Base-by-base conservation (phyloP, 768 basidiomycete species). In the Mycena haematopus region DNA sequence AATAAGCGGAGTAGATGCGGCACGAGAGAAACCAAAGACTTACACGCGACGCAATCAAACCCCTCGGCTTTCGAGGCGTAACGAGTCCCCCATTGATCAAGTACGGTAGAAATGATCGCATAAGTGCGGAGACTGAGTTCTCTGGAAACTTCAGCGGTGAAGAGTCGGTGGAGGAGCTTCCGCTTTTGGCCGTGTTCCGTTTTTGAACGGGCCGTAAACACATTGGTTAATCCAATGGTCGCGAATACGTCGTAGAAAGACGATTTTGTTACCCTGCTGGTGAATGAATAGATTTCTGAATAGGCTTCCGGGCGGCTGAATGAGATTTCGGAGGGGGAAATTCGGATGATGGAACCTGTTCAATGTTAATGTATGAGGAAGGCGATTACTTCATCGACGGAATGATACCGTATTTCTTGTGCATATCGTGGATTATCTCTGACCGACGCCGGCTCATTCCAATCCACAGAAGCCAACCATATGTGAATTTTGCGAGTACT, bases 161-260 rank as follows among this genome's bases (percentile, higher is more conserved):
- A 84, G 65, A 85, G 81, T 60, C 82, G 76, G 2, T 86, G 84
- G 22, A 90, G 84, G 40, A 90, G 86, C 75, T 88, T 88, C 72
- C 86, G 80, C 75, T 88, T 89, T 25, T 88, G 79, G 11, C 85
- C 80, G 71, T 89, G 87, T 56, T 88, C 84, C 14, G 59, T 29
- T 24, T 62, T 81, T 47, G 80, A 74, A 19, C 84, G 78, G 14
- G 82, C 80, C 69, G 81, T 83, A 78, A 85, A 84, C 36, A 65
- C 52, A 31, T 60, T 65, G 21, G 25, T 53, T 22, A 84, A 69
- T 1, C 81, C 81, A 36, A 83, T 81, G 29, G 60, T 19, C 2
- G 83, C 82, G 66, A 86, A 86, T 9, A 73, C 71, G 36, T 81
- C 77, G 66, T 80, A 85, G 68, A 84, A 85, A n/a, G 77, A 67